These are phyloP conservation scores for Calycina herbarum DNA, from an alignment of 2,329 filamentous ascomycete species.

Conservation along the genomic window DNA sequence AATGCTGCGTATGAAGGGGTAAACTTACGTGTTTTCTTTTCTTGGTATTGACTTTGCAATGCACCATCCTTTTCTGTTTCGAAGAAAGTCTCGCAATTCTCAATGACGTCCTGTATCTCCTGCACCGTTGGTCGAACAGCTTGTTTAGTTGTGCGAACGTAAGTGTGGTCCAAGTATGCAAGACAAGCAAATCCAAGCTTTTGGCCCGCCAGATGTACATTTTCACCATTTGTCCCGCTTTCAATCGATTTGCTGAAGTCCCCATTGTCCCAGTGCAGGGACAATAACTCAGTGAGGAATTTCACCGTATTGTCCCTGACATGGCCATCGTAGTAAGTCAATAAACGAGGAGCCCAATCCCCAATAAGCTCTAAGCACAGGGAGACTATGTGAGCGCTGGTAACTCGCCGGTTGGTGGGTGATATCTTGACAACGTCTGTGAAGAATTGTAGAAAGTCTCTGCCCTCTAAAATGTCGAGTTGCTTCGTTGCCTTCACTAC, in stretches of 20 bases:
- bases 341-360: conserved; percentile 52
- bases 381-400: conserved; percentile 39
- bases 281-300: conserved; percentile 29
- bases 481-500: conserved; percentile 28
- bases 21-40: conserved; percentile 27
- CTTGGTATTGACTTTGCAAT: conserved; percentile 17
- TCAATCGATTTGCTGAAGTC: conserved; percentile 19
- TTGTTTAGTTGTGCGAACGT: conserved; percentile 31
- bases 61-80: conserved; percentile 26
- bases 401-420: conserved; percentile 36
- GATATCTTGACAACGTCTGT: conserved; percentile 28
- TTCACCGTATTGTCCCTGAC: conserved; percentile 45
- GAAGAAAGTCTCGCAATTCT: conserved; percentile 30
- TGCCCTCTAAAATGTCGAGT: conserved; percentile 34
- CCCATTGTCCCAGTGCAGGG: conserved; percentile 21
- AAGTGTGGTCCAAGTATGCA: conserved; percentile 34
- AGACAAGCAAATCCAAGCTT: conserved; percentile 34
- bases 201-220: conserved; percentile 23
- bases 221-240: conserved; percentile 19
- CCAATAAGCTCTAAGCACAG: conserved; percentile 43
- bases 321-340: conserved; percentile 49
- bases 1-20: background rate
- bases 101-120: conserved; percentile 32
- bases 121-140: conserved; percentile 32
- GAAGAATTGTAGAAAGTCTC: conserved; percentile 37